Conservation (phyloP, 768 basidiomycete species). For the Lentinula edodes region DNA sequence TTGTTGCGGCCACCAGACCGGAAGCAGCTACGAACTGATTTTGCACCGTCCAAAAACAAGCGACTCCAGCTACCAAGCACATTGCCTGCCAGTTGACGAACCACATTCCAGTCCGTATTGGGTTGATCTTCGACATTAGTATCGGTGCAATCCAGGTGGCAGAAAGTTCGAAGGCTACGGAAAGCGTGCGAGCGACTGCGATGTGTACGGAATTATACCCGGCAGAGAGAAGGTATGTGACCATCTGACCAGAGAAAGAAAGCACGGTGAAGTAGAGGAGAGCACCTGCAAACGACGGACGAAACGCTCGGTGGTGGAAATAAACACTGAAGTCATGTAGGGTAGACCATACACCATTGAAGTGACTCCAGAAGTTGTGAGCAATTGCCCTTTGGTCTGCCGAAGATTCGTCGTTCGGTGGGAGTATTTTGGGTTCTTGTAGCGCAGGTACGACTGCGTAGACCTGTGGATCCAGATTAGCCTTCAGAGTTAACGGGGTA, state of each 20-base stretch:
- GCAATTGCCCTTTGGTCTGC: not conserved
- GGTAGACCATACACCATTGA: not conserved
- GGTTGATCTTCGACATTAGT: slow-evolving; percentile 16
- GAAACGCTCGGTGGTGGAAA: slow-evolving; percentile 15
- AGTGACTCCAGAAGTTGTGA: not conserved
- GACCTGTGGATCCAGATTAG: not conserved
- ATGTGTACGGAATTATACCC: slow-evolving; percentile 18
- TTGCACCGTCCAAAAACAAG: slow-evolving; percentile 11
- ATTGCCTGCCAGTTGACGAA: slow-evolving; percentile 22
- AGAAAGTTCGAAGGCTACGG: slow-evolving; percentile 20
- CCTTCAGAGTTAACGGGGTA: not conserved
- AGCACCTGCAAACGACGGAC: slow-evolving; percentile 17
- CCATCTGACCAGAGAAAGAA: slow-evolving; percentile 22
- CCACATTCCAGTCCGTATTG: slow-evolving; percentile 23
- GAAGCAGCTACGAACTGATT: slow-evolving; percentile 10
- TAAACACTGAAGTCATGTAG: slow-evolving; percentile 13
- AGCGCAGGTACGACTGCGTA: not conserved
- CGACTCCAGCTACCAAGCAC: slow-evolving; percentile 16
- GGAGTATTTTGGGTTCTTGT: not conserved
- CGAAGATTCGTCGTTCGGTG: not conserved
- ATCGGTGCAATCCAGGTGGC: slow-evolving; percentile 23
- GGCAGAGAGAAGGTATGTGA: slow-evolving; percentile 19
- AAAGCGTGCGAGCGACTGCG: slow-evolving; percentile 15
- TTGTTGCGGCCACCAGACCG: slow-evolving; percentile 17
- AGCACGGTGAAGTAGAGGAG: slow-evolving; percentile 26